These are phyloP conservation scores for Scutellaria barbata DNA, from an alignment of 257 asterid genomes.

Conservation along the genomic window DNA sequence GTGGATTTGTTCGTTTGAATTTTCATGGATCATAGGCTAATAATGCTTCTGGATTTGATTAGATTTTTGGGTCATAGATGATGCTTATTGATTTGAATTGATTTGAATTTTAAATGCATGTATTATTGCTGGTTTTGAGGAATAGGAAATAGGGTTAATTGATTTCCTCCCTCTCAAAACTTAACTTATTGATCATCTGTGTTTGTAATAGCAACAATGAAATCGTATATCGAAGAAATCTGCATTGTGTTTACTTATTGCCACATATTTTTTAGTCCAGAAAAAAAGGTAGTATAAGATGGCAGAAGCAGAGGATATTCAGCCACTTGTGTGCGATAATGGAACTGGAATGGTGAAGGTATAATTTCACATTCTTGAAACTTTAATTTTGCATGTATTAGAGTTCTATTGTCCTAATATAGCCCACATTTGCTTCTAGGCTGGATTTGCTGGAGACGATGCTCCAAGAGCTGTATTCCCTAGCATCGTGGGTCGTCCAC, in stretches of 20 bases:
- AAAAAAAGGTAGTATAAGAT: constrained; percentile 37
- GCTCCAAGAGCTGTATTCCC: constrained; percentile 60
- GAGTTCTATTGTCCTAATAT: not conserved
- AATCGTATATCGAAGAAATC: not conserved
- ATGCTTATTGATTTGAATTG: not conserved
- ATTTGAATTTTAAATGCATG: not conserved
- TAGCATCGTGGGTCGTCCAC: constrained; percentile 52
- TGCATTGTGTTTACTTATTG: constrained; percentile 19
- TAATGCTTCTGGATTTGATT: not conserved
- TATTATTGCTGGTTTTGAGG: not conserved
- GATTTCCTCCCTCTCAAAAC: not conserved
- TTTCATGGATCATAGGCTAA: not conserved
- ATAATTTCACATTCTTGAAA: not conserved
- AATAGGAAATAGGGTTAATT: not conserved
- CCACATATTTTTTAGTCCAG: constrained; percentile 22
- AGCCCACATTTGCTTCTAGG: constrained; percentile 32
- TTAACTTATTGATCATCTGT: not conserved
- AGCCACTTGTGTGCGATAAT: constrained; percentile 53
- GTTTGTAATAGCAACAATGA: not conserved
- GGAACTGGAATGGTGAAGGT: constrained; percentile 59
- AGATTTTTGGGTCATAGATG: not conserved
- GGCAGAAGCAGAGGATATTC: constrained; percentile 54
- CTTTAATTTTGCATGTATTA: not conserved
- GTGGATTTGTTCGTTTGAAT: not conserved
- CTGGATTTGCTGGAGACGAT: constrained; percentile 60